A percentile compares a stretch with the other conserved stretches of the same genome.
These are phyloP conservation scores for Theobroma grandiflorum DNA, from an alignment of 441 rosid genomes.

Conservation along the genomic window DNA sequence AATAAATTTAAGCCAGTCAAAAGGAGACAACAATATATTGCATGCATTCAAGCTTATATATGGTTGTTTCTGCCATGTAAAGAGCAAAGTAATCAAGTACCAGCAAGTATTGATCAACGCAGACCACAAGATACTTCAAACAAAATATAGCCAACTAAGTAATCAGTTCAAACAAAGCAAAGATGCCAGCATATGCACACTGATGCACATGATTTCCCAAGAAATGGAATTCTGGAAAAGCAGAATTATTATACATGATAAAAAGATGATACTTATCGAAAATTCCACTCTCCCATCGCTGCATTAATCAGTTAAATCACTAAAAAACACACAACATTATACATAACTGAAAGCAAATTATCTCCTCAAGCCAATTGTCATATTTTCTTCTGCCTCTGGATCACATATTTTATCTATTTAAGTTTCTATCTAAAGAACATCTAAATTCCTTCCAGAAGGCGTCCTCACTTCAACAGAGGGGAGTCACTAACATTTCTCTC, in stretches of 20 bases:
- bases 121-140: neutral
- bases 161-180: neutral
- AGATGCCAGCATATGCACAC: neutral
- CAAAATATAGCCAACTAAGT: neutral
- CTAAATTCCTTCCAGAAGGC: neutral
- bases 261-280: neutral
- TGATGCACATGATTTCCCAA: neutral
- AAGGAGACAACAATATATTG: neutral
- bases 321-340: conserved; percentile 8
- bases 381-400: neutral
- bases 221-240: neutral
- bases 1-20: neutral
- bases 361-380: neutral
- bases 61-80: neutral
- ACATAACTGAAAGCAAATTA: conserved; percentile 7
- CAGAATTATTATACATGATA: neutral
- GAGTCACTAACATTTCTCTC: neutral
- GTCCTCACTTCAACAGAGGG: neutral
- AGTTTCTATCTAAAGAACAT: neutral
- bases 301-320: neutral
- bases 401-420: neutral
- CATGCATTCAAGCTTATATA: neutral
- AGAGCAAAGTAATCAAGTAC: conserved; percentile 3
- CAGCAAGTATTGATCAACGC: neutral
- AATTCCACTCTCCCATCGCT: neutral